Evolutionary conservation across 345 rosid genomes (phyloP).

Genomic region (Rhodomyrtus tomentosa): DNA sequence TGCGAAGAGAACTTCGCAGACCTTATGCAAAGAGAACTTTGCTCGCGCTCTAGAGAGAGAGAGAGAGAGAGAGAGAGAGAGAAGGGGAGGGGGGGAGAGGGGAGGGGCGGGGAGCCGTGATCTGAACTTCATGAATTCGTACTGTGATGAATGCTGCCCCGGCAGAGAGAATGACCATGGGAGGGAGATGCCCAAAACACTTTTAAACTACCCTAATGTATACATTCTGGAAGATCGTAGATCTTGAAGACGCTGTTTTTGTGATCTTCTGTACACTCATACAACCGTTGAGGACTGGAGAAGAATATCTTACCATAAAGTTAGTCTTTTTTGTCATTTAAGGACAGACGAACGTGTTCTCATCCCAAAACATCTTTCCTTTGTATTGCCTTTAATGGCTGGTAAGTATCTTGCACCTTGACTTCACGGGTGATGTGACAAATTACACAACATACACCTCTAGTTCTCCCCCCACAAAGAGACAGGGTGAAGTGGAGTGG

Average conservation of each 20-base stretch:
- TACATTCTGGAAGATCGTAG: not conserved
- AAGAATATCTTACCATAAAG: not conserved
- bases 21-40: not conserved
- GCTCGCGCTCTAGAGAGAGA: not conserved
- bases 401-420: not conserved
- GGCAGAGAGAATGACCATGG: not conserved
- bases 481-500: slow-evolving; percentile 13
- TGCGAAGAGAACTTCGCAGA: not conserved
- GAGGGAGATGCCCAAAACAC: not conserved
- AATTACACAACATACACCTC: slow-evolving; percentile 7
- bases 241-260: not conserved
- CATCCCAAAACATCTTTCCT: not conserved
- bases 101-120: too few relatives aligned
- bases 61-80: not conserved
- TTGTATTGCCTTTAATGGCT: not conserved
- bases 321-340: not conserved
- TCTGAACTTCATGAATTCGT: not conserved
- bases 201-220: not conserved
- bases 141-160: not conserved
- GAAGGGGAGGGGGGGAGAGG: too few relatives aligned
- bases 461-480: slow-evolving; percentile 6
- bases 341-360: not conserved
- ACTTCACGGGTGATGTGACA: not conserved
- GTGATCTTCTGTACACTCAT: not conserved
- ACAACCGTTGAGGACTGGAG: not conserved